These are phyloP conservation scores for Huntiella decipiens DNA, from an alignment of 2,329 filamentous ascomycete species.

Conservation along the genomic window DNA sequence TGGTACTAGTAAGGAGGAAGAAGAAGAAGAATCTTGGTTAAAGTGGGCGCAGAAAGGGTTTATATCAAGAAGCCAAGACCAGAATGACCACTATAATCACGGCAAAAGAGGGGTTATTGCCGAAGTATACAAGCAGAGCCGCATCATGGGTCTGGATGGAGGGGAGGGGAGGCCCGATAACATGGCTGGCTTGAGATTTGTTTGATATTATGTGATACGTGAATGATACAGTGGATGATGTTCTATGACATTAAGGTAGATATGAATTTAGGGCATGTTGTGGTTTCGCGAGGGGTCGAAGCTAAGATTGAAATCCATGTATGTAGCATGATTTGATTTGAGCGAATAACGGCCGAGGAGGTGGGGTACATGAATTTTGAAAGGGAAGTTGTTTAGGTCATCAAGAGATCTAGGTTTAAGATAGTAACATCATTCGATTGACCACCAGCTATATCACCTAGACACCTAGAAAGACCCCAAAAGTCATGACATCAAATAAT, in stretches of 20 bases:
- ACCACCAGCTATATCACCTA: too few relatives aligned
- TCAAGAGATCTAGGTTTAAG: too few relatives aligned
- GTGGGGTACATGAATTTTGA: not conserved
- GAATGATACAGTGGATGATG: not conserved
- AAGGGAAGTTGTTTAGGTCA: too few relatives aligned
- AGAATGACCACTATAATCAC: not conserved
- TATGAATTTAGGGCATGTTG: not conserved
- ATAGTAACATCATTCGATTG: too few relatives aligned
- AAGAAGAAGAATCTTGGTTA: not conserved
- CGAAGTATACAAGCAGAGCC: not conserved
- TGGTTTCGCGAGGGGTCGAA: not conserved
- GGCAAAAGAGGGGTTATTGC: not conserved
- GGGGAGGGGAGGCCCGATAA: not conserved
- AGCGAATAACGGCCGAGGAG: slow-evolving; percentile 12
- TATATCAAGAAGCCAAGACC: slow-evolving; percentile 2
- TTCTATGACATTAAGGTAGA: not conserved
- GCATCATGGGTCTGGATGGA: not conserved
- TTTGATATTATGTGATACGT: not conserved
- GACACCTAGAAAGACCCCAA: too few relatives aligned
- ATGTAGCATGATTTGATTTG: slow-evolving; percentile 6
- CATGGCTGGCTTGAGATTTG: not conserved
- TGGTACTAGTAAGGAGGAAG: too few relatives aligned
- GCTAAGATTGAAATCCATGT: not conserved
- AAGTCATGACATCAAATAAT: too few relatives aligned
- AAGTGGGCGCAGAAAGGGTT: slow-evolving; percentile 6